Evolutionary conservation across 2,329 filamentous ascomycete genomes (phyloP), one percentile per base, ranked within the genome.

Genomic region (Metarhizium sp.): DNA sequence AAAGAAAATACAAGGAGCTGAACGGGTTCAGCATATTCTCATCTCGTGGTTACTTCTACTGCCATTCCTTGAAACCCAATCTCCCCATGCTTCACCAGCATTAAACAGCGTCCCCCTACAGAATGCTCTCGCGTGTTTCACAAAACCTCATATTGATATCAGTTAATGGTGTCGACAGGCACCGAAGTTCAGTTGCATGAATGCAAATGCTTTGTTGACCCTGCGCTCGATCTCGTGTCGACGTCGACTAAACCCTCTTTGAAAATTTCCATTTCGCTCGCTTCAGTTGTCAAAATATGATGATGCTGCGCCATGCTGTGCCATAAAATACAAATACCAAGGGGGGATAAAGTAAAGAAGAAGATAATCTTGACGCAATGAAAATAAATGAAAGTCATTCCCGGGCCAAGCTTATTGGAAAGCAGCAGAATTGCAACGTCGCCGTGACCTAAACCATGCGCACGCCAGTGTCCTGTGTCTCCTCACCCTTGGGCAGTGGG

Each of bases 401-500:
- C 36, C 45, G 18, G 4, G 38, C 20, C 45, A 34, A 6, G 30
- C 32, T 38, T 13, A 25, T 43, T 36, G 59, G 55, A 50, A 63
- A 57, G 58, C 62, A 60, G 50, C 56, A 57, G 48, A 56, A 57
- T 51, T 56, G 53, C 43, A 58, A 55, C 53, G 56, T 55, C 49
- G 48, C 47, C 11, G 66, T 60, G 55, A 61, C 60, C 68, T 71
- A 71, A 56, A 66, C 62, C 65, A 71, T 60, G 58, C 63, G 62
- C 50, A 68, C 56, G 36, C 63, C 62, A 51, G 62, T 63, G 47
- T 65, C 62, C 36, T 64, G 60, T 45, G 59, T 61, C 45, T 61
- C 59, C 57, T 66, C 64, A 58, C 68, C 63, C 32, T 57, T 61
- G 20, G 82, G 82, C 48, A 86, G 66, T 3, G 81, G 79, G 6